A percentile compares a stretch with the other conserved stretches of the same genome.
Conservation (phyloP, 2,329 filamentous ascomycete genomes). For the Geoglossum cookeanum region DNA sequence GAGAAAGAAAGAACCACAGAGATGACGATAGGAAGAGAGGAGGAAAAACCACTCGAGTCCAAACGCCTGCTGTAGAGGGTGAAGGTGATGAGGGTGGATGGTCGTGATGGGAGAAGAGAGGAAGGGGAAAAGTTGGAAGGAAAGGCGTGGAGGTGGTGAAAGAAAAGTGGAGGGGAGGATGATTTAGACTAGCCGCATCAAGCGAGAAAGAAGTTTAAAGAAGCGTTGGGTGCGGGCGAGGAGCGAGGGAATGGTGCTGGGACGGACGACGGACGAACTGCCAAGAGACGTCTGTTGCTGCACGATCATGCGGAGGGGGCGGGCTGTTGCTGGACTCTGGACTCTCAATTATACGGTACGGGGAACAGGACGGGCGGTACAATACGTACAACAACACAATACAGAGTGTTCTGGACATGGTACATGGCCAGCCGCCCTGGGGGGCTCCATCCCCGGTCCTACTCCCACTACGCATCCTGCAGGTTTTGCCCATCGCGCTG, state of each 20-base stretch:
- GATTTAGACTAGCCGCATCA: not conserved
- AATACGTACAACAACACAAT: no score
- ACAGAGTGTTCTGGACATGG: no score
- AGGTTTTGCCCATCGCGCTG: no score
- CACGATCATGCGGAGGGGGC: no score
- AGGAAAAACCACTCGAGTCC: slow-evolving; percentile 11
- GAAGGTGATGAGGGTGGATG: not conserved
- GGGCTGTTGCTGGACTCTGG: no score
- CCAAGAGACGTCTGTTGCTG: not conserved
- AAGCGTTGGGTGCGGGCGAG: not conserved
- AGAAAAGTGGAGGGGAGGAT: not conserved
- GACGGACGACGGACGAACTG: not conserved
- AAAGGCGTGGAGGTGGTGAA: not conserved
- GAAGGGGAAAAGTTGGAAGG: not conserved
- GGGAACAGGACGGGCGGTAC: no score
- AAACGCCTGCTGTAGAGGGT: slow-evolving; percentile 6
- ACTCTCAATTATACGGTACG: no score
- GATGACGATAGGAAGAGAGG: slow-evolving; percentile 3
- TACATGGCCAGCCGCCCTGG: no score
- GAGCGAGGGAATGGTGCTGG: not conserved
- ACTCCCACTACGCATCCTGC: no score
- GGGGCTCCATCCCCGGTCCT: no score
- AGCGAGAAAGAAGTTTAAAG: not conserved
- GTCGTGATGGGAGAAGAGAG: not conserved
- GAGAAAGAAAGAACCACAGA: slow-evolving; percentile 15